Conservation (phyloP, 306 rosid species). For the Vicia villosa region DNA sequence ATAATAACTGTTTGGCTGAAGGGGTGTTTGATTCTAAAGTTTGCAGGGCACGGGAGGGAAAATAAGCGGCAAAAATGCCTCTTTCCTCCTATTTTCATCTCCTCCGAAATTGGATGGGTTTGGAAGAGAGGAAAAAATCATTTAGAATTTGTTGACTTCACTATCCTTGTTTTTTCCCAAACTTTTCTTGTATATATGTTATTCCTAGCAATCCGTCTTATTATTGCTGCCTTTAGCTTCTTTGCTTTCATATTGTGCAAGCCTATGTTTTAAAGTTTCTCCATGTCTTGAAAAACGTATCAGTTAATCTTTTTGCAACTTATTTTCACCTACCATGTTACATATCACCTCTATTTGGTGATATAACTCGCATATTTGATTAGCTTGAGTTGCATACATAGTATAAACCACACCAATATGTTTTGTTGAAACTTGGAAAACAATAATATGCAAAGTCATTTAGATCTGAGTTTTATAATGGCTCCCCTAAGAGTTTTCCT, state of each 20-base stretch:
- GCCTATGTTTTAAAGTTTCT: background rate
- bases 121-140: background rate
- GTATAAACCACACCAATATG: background rate
- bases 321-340: background rate
- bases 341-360: slow-evolving; percentile 17
- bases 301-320: background rate
- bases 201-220: background rate
- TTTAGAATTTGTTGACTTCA: background rate
- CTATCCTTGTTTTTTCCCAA: background rate
- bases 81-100: background rate
- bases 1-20: background rate
- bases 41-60: background rate
- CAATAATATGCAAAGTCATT: background rate
- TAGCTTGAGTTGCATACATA: background rate
- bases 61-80: background rate
- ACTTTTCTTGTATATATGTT: background rate
- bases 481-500: background rate
- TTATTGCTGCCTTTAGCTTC: background rate
- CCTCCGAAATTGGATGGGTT: background rate
- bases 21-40: background rate
- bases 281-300: background rate
- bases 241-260: background rate
- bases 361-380: background rate
- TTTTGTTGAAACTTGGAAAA: background rate
- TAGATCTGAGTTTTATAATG: background rate